Conservation (phyloP, 2,329 filamentous ascomycete species). For the Diaporthe vaccinii region DNA sequence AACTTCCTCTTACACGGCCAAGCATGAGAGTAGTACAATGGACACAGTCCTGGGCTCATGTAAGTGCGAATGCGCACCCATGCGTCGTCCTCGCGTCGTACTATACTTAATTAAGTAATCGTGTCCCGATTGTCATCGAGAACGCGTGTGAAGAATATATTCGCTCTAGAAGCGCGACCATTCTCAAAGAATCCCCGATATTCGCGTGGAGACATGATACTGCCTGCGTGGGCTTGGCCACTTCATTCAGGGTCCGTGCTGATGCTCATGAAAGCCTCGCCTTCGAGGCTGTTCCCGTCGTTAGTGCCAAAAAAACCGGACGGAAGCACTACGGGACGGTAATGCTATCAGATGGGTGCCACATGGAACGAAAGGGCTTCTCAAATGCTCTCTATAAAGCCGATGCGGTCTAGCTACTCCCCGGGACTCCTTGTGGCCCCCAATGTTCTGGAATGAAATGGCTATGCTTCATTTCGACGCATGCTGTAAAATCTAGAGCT, state of each 20-base stretch:
- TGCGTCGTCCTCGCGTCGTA: not conserved
- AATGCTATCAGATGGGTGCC: not conserved
- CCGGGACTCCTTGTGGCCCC: not conserved
- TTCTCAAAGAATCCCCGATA: not conserved
- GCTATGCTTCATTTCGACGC: too few species aligned
- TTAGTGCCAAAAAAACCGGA: too few species aligned
- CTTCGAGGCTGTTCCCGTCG: not conserved
- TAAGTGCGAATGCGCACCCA: not conserved
- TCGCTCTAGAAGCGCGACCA: not conserved
- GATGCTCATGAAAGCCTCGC: not conserved
- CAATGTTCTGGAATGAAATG: not conserved
- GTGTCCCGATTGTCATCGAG: fast-evolving
- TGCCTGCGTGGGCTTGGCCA: not conserved
- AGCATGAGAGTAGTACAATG: not conserved
- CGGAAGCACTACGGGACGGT: not conserved
- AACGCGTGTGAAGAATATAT: too few species aligned
- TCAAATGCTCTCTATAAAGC: not conserved
- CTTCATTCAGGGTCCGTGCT: not conserved
- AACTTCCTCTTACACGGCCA: not conserved
- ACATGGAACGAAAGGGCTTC: not conserved
- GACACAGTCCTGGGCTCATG: not conserved
- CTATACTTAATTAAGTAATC: too few species aligned
- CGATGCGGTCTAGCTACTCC: not conserved
- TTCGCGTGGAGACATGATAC: not conserved
- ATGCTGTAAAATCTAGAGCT: not conserved